Evolutionary conservation across 129 eudicot species (phyloP).

Genomic region (Artemisia tridentata): DNA sequence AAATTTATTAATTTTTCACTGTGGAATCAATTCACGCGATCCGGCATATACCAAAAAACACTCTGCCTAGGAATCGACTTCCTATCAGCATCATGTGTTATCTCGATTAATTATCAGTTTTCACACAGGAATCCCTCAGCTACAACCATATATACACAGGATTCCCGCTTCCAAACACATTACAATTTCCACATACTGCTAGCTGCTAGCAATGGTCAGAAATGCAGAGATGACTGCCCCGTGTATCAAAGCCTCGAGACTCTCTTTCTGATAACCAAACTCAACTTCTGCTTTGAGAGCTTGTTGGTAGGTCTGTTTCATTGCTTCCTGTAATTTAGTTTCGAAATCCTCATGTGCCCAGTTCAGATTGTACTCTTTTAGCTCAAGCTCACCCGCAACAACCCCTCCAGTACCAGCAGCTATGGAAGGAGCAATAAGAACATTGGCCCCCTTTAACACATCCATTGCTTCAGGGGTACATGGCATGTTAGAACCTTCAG

Average conservation of each 20-base stretch:
- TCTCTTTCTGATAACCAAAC: slow-evolving; percentile 90
- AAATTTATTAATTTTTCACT: slow-evolving; percentile 26
- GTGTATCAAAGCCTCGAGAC: slow-evolving; percentile 88
- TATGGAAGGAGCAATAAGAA: slow-evolving; percentile 95
- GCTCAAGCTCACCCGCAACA: slow-evolving; percentile 97
- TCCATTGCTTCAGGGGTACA: slow-evolving; percentile 96
- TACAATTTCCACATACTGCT: slow-evolving; percentile 31
- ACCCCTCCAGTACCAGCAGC: slow-evolving; percentile 99
- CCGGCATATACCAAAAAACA: slow-evolving; percentile 20
- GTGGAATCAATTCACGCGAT: slow-evolving; percentile 26
- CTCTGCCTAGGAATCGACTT: slow-evolving; percentile 19
- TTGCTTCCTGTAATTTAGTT: slow-evolving; percentile 93
- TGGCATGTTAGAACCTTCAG: slow-evolving; percentile 99
- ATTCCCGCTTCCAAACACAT: background rate
- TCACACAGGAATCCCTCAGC: slow-evolving; percentile 15
- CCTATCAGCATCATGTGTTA: slow-evolving; percentile 21
- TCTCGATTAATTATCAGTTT: slow-evolving; percentile 6
- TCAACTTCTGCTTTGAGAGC: slow-evolving; percentile 84
- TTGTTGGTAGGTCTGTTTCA: slow-evolving; percentile 94
- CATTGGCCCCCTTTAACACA: slow-evolving; percentile 87
- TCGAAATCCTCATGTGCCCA: slow-evolving; percentile 98
- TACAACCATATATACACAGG: slow-evolving; percentile 24
- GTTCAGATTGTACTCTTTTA: slow-evolving; percentile 75
- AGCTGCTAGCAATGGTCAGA: slow-evolving; percentile 73
- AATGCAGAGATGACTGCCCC: slow-evolving; percentile 88